phyloP scores from a whole-genome alignment of 257 asterid species.

The Misopates orontium region DNA sequence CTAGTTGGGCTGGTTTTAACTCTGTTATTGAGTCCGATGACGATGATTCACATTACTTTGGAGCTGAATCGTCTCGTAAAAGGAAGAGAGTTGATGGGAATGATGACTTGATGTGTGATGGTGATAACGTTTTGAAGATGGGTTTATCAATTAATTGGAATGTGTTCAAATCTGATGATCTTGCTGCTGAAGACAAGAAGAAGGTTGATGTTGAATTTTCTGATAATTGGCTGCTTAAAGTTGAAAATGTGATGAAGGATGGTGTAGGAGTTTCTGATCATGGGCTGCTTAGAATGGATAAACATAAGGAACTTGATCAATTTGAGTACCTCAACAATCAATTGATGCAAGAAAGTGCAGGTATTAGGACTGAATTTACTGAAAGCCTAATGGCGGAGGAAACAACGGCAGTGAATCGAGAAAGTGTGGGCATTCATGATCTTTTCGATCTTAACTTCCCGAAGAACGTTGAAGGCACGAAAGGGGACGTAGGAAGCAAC shows the following conservation, averaged over 20 bases:
- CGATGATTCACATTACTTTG: constrained; percentile 34
- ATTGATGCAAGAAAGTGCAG: constrained; percentile 8
- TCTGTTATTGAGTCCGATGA: constrained; percentile 26
- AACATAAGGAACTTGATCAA: constrained; percentile 20
- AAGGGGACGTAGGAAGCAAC: no score
- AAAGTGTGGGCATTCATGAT: constrained; percentile 21
- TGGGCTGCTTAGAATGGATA: constrained; percentile 19
- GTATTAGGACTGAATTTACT: constrained; percentile 14
- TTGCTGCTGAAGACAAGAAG: constrained; percentile 12
- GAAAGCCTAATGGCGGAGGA: constrained; percentile 41
- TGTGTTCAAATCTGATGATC: constrained; percentile 31
- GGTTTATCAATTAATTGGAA: constrained; percentile 21
- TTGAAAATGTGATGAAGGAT: constrained; percentile 5
- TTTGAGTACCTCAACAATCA: constrained; percentile 10
- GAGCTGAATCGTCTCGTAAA: constrained; percentile 31
- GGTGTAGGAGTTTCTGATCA: constrained; percentile 21
- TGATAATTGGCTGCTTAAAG: constrained; percentile 6
- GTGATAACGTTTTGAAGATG: constrained; percentile 8
- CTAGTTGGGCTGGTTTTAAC: constrained; percentile 22
- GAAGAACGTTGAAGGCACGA: no score
- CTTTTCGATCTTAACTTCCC: constrained; percentile 46
- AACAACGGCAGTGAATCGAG: constrained; percentile 27
- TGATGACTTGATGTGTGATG: constrained; percentile 3
- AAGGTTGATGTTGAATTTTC: constrained; percentile 23
- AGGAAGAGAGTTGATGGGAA: constrained; percentile 8